These are phyloP conservation scores for Ajuga chamaepitys DNA, from an alignment of 257 asterid genomes.

Conservation along the genomic window DNA sequence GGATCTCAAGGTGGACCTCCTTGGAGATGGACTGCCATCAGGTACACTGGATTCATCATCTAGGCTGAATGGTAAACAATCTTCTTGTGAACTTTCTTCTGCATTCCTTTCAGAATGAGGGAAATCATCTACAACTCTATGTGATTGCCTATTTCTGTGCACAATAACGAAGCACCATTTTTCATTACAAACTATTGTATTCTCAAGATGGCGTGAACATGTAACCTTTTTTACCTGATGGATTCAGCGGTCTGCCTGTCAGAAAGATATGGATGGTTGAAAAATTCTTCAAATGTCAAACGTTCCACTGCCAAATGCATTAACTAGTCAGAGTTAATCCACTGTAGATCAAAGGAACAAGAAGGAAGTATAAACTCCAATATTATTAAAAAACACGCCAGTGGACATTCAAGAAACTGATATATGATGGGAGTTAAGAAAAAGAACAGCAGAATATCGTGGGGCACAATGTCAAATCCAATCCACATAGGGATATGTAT, in stretches of 20 bases:
- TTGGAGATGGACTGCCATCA: slow-evolving; percentile 41
- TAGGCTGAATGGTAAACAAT: slow-evolving; percentile 68
- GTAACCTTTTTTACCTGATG: slow-evolving; percentile 38
- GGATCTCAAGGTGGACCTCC: slow-evolving; percentile 40
- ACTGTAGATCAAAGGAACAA: background rate
- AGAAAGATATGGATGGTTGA: slow-evolving; percentile 85
- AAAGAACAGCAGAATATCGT: background rate
- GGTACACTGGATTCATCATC: slow-evolving; percentile 64
- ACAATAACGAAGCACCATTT: slow-evolving; percentile 8
- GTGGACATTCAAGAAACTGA: background rate
- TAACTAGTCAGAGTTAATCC: slow-evolving; percentile 5
- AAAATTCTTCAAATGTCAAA: slow-evolving; percentile 90
- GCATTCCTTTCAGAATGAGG: slow-evolving; percentile 39
- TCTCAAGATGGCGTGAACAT: slow-evolving; percentile 12
- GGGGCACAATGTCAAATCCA: slow-evolving; percentile 6
- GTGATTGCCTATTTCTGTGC: slow-evolving; percentile 47
- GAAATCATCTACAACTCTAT: slow-evolving; percentile 34
- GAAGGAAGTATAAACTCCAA: background rate
- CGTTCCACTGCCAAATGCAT: slow-evolving; percentile 63
- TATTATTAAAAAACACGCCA: background rate
- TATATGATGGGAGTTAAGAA: background rate
- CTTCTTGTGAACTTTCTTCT: slow-evolving; percentile 62
- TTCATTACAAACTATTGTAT: background rate
- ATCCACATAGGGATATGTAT: background rate
- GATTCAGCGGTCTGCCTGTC: slow-evolving; percentile 41